phyloP scores from a whole-genome alignment of 2,329 filamentous ascomycete species.

The Microsporum canis region DNA sequence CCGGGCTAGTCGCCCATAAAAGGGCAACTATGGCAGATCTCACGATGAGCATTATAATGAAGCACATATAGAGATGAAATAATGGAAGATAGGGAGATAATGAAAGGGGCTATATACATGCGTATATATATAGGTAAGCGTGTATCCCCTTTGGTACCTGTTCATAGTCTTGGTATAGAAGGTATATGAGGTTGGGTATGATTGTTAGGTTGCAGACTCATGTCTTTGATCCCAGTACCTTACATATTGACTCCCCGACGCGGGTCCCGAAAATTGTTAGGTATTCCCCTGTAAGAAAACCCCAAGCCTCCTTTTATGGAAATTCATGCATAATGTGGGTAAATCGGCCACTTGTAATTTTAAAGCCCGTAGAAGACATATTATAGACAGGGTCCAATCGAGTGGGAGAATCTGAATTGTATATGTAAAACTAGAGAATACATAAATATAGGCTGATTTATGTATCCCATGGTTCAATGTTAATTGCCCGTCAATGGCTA shows the following conservation, averaged over 20 bases:
- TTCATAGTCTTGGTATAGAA: not conserved
- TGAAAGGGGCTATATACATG: not conserved
- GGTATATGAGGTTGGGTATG: not conserved
- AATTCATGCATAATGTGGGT: not conserved
- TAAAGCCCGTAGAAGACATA: not conserved
- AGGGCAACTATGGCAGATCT: not conserved
- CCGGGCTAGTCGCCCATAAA: not conserved
- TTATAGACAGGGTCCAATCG: not conserved
- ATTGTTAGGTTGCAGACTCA: not conserved
- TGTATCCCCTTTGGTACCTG: not conserved
- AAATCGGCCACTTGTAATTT: not conserved
- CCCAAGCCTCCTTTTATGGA: not conserved
- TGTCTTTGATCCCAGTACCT: not conserved
- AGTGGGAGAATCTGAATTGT: not conserved
- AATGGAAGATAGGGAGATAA: not conserved
- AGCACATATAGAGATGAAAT: not conserved
- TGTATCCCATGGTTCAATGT: not conserved
- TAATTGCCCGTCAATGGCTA: no score
- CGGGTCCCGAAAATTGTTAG: not conserved
- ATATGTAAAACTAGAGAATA: not conserved
- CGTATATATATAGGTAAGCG: not conserved
- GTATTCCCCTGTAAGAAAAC: not conserved
- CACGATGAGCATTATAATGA: not conserved
- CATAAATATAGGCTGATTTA: not conserved
- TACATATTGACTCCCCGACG: not conserved